Base-by-base conservation (phyloP, 768 basidiomycete genomes). In the Pleurotus giganteus region DNA sequence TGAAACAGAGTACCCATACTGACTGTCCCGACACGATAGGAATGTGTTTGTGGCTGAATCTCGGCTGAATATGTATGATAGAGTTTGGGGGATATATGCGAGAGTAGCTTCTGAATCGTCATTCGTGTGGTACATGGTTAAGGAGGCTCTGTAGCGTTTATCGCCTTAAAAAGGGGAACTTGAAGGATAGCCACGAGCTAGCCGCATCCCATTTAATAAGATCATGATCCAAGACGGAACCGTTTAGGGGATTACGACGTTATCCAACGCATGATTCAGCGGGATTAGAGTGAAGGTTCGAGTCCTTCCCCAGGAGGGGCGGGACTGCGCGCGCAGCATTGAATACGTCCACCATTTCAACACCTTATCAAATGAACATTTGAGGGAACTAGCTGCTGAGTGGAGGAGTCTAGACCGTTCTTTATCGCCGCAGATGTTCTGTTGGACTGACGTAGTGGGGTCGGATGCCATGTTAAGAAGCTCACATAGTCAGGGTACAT, bases 241-340 rank as follows among this genome's bases (percentile, higher is more conserved):
- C 39, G 15, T 19, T 41, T 19, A 17, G 39, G 19, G 39, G 7
- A 41, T 41, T 13, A 11, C 34, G 34, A 17, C 39, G 19, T 41
- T 41, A n/a, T 41, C 19, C 31, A 32, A 13, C 13, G 31, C 31
- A 32, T 51, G 13, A 24, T 21, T 34, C 8, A 23, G 49, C 34
- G 49, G 49, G 49, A 51, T 51, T 51, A 51, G 49, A 51, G 49
- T 51, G 49, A 31, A 51, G 49, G 49, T 51, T 50, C 32, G 17
- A 36, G 32, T 6, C 12, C 12, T 11, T 17, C 4, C 5, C 26
- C 17, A 23, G 8, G 23, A 21, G 5, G 15, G 27, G 46, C 28
- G 46, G 46, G 26, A 26, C 49, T 39, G 49, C 49, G 49, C 34
- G 34, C 31, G 49, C 34, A 51, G 46, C 17, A 7, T 17, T 29